Conservation (phyloP, 352 stramenopile species). For the Blastocystis sp. region DNA sequence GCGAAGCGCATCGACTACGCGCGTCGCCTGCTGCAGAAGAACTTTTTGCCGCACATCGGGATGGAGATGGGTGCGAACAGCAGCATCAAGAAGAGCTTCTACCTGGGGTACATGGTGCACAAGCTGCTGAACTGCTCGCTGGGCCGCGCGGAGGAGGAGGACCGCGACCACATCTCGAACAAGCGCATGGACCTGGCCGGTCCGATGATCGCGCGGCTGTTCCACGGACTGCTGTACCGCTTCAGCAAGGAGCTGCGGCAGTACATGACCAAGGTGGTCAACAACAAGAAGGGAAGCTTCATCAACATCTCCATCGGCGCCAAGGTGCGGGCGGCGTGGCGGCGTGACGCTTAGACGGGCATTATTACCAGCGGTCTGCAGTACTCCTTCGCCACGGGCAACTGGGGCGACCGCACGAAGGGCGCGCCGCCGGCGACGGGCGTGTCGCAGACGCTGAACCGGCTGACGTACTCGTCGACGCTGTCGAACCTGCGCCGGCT, state of each 20-base stretch:
- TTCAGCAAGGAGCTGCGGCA: slow-evolving; percentile 88
- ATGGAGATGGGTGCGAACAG: slow-evolving; percentile 87
- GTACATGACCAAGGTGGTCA: slow-evolving; percentile 74
- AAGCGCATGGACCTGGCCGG: slow-evolving; percentile 98
- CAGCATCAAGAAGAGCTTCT: slow-evolving; percentile 86
- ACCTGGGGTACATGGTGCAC: slow-evolving; percentile 97
- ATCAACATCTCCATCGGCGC: slow-evolving; percentile 40
- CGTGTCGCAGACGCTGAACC: slow-evolving; percentile 97
- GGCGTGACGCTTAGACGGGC: slow-evolving; percentile 76
- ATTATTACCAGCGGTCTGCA: slow-evolving; percentile 95
- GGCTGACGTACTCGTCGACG: slow-evolving; percentile 95
- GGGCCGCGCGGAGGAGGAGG: slow-evolving; percentile 91
- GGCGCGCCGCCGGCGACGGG: slow-evolving; percentile 85
- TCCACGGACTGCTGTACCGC: slow-evolving; percentile 96
- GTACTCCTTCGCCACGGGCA: slow-evolving; percentile 98
- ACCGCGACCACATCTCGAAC: slow-evolving; percentile 99
- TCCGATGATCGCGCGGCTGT: slow-evolving; percentile 91
- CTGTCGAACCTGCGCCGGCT: slow-evolving; percentile 94
- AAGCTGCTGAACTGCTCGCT: slow-evolving; percentile 98
- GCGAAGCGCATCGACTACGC: slow-evolving; percentile 96
- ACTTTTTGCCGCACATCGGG: slow-evolving; percentile 95
- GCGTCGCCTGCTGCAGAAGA: slow-evolving; percentile 96
- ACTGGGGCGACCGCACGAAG: slow-evolving; percentile 92
- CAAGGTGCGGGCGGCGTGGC: slow-evolving; percentile 21
- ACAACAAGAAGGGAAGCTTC: slow-evolving; percentile 65